phyloP scores from a whole-genome alignment of 169 alveolate genomes.

The Perkinsus chesapeaki region DNA sequence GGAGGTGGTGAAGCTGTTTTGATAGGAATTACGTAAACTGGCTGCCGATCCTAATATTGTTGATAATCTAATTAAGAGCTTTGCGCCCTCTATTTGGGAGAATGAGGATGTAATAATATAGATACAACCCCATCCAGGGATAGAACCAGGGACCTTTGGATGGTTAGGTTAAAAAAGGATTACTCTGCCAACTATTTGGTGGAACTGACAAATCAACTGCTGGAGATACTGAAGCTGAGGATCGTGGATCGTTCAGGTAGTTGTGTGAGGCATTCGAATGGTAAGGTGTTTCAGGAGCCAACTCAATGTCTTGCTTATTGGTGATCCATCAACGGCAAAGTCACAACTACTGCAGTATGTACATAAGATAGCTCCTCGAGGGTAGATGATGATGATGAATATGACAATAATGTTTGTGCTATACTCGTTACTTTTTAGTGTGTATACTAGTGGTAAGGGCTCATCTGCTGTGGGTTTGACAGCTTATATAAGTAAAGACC shows the following conservation, averaged over 20 bases:
- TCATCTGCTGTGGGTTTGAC: constrained; percentile 96
- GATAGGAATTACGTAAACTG: constrained; percentile 63
- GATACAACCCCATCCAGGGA: constrained; percentile 8
- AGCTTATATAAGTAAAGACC: constrained; percentile 94
- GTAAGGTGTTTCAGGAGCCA: constrained; percentile 65
- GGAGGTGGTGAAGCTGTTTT: constrained; percentile 15
- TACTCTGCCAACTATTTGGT: constrained; percentile 94
- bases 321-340: constrained; percentile 99
- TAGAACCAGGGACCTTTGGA: not conserved
- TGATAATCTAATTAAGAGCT: constrained; percentile 80
- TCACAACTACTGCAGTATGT: constrained; percentile 93
- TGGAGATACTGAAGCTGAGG: constrained; percentile 40
- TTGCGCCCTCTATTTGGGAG: constrained; percentile 97
- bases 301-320: constrained; percentile 91
- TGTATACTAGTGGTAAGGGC: constrained; percentile 96
- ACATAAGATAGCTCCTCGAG: constrained; percentile 90
- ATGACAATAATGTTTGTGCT: constrained; percentile 13
- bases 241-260: not conserved
- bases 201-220: constrained; percentile 73
- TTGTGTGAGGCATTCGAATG: not conserved
- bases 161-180: constrained; percentile 58
- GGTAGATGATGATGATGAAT: constrained; percentile 25
- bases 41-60: constrained; percentile 78
- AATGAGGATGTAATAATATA: constrained; percentile 87
- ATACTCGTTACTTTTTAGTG: constrained; percentile 12